Base-by-base conservation (phyloP, 169 alveolate genomes). In the Toxoplasma gondii region DNA sequence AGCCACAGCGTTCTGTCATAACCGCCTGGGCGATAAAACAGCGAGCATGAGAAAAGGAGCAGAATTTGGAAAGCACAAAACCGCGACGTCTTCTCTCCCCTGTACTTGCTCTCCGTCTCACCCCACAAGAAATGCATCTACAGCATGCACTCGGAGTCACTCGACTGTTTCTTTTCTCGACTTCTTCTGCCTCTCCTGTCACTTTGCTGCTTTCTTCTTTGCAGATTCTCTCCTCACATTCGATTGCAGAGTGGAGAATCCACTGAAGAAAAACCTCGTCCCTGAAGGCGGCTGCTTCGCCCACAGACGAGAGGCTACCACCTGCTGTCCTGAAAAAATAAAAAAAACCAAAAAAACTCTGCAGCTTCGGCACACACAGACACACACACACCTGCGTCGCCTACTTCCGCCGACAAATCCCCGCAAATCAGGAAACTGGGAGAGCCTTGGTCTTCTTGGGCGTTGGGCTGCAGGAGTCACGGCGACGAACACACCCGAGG, bases 1-100 rank as follows among this genome's bases (percentile, higher is more conserved):
- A 78, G 44, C 90, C 90, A 82, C 31, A 82, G 64, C n/a, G 67
- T 39, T 9, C 90, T 64, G 38, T 82, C 90, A 38, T 82, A 82
- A 12, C 90, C 64, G 27, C 90, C 90, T 78, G 45, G 4, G 58
- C 4, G 58, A 49, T 12, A 12, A 49, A 49, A 49, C 58, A 12
- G 22, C 86, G 44, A 9, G n/a, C 10, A 78, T 24, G n/a, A 9
- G 86, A 78, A n/a, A 78, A 16, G n/a, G 29, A 78, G n/a, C 74
- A 27, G 9, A 12, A 4, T 4, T 1, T 31, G 74, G 7, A 31
- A 4, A 4, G 29, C 7, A 31, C 7, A 19, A 64, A 64, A 19
- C 7, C 9, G 1, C 74, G n/a, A 64, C 31, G 74, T 27, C 29
- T 64, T 27, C n/a, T 64, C 34, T 49, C 58, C 58, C 58, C 58